Conservation (phyloP, 805 yeast genomes). For the Candida schatavii region DNA sequence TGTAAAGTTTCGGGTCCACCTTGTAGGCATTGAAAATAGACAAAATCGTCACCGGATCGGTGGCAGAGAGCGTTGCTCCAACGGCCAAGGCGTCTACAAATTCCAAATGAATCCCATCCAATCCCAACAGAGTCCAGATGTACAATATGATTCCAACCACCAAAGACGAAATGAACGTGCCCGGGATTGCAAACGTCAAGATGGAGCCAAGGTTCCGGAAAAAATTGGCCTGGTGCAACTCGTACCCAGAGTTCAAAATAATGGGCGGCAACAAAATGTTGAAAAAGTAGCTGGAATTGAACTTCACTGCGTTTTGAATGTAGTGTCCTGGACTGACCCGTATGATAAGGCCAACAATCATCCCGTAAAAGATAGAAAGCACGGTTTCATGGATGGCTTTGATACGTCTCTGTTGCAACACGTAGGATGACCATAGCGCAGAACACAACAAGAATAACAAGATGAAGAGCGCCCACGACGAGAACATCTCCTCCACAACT, state of each 20-base stretch:
- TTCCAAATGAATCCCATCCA: conserved; percentile 84
- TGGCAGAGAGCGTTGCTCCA: conserved; percentile 96
- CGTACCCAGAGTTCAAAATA: conserved; percentile 93
- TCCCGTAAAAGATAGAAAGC: conserved; percentile 91
- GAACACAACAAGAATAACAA: conserved; percentile 74
- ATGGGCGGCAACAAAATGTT: conserved; percentile 94
- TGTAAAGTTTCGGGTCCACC: conserved; percentile 96
- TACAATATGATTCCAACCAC: conserved; percentile 86
- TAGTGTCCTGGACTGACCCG: conserved; percentile 94
- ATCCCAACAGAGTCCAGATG: conserved; percentile 87
- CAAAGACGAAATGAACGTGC: conserved; percentile 88
- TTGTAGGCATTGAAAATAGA: conserved; percentile 96
- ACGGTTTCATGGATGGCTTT: conserved; percentile 98
- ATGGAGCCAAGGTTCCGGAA: conserved; percentile 90
- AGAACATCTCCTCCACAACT: conserved; percentile 89
- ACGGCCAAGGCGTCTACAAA: conserved; percentile 97
- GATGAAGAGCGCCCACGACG: conserved; percentile 96
- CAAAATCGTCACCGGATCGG: conserved; percentile 96
- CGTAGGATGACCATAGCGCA: conserved; percentile 94
- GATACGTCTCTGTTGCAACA: conserved; percentile 83
- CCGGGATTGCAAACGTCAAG: conserved; percentile 92
- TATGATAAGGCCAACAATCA: conserved; percentile 90
- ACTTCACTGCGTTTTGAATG: conserved; percentile 94
- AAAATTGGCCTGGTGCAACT: conserved; percentile 92
- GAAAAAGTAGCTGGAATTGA: conserved; percentile 91